Base-by-base conservation (phyloP, 1,284 basidiomycete species). In the Erythrobasidium hasegawianum region DNA sequence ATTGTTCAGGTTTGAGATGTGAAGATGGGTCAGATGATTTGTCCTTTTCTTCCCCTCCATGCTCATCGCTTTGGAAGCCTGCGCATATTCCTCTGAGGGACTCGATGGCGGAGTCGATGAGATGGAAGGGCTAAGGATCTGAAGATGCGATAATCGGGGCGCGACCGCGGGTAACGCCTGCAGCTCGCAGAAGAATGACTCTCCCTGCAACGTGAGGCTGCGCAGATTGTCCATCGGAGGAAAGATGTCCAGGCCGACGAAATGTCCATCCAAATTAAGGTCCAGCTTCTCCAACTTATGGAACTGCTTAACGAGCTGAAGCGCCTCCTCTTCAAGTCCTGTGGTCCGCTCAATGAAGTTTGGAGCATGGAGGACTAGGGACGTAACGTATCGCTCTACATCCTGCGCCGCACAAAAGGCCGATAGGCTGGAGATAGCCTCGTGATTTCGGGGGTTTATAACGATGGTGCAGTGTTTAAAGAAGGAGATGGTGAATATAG, bases 331-430 rank as follows among this genome's bases (percentile, higher is more conserved):
- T 33, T 57, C 50, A 24, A 65, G 62, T 22, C 45, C 20, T 22
- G 47, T 41, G 1, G 62, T 65, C 29, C 62, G 40, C 56, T 65
- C 55, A 10, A 65, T 24, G 47, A 65, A 65, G 33, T 65, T 65
- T 2, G 16, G 55, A 4, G 62, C 62, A 18, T 41, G 55, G 16
- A 65, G 18, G 16, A 57, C 43, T 20, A 65, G 27, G 55, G 55
- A 58, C 8, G 62, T 65, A 33, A 65, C 39, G 20, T 65, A 39
- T 14, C 62, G 14, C 20, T 45, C 54, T 58, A 49, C 43, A 26
- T 29, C 39, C 24, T 65, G 55, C 11, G 22, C n/a, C 13, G 27
- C 41, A 29, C 53, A 40, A 47, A 57, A 65, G 33, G 20, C n/a
- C 39, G 50, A 38, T 20, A 65, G 55, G 27, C 50, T 45, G 10